Evolutionary conservation across 2,329 filamentous ascomycete genomes (phyloP), one percentile per base, ranked within the genome.

Genomic region (Rosellinia necatrix): DNA sequence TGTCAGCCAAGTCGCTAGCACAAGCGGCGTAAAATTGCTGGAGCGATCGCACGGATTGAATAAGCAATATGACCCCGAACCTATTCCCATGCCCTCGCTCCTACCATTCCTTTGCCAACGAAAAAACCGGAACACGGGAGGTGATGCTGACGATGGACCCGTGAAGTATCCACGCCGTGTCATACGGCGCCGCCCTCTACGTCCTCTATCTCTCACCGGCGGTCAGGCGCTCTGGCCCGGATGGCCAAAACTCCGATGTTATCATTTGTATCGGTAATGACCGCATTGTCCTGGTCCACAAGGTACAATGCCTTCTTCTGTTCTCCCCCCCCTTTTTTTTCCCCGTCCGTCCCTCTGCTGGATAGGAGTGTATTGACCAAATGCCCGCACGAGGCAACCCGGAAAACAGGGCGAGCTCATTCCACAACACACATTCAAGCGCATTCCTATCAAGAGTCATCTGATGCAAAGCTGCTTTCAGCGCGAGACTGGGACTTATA

Each of bases 201-300:
- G 44, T 29, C 12, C 6, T 24, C 22, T 27, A 48, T 35, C 44
- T 48, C 34, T 48, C 30, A 19, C 19, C 37, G 37, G 19, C 37
- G 17, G 24, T 22, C 29, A 48, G 22, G 44, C 22, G 9, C 34
- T 27, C 30, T 24, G 29, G 15, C n/a, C 19, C 34, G 13, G 29
- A 48, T 17, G 22, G 17, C 29, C 44, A 35, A 15, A 44, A 35
- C 19, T 42, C 49, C 19, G 29, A 52, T 43, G 22, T 43, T 22
- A 22, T 24, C 24, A 22, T 43, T 34, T 25, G 30, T 34, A 24
- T 34, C 27, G 19, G 41, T 21, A n/a, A 85, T 59, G 25, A 49
- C 29, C 43, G 29, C 35, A 46, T 46, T 46, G 35, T 35, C 19
- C 43, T 46, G n/a, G 19, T 46, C 17, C 30, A 21, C 43, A 34